phyloP scores from a whole-genome alignment of 208 protist species.

The Leishmania gerbilli region DNA sequence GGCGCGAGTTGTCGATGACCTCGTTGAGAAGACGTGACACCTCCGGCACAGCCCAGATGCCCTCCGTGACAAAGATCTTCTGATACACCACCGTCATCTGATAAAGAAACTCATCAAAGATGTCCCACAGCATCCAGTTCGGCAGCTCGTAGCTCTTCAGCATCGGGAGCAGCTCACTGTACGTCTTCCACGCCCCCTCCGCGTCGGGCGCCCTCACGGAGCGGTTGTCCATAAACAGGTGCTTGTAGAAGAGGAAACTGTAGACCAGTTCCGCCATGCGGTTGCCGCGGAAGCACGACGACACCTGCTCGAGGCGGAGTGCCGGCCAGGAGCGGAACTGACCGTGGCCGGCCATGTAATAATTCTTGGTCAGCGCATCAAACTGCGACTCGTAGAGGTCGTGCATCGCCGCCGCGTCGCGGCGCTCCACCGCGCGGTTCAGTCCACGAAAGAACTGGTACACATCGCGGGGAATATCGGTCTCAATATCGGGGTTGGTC shows the following conservation, averaged over 20 bases:
- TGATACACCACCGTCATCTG: conserved; percentile 91
- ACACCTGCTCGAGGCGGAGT: conserved; percentile 59
- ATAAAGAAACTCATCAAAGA: conserved; percentile 91
- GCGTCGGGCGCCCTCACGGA: conserved; percentile 56
- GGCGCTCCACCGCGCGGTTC: conserved; percentile 73
- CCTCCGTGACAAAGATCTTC: conserved; percentile 62
- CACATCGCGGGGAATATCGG: conserved; percentile 84
- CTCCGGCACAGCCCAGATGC: conserved; percentile 74
- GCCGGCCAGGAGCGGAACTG: conserved; percentile 82
- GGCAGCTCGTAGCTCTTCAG: conserved; percentile 72
- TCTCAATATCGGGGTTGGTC: conserved; percentile 91
- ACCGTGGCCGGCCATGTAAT: conserved; percentile 66
- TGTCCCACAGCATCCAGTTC: conserved; percentile 88
- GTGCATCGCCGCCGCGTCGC: conserved; percentile 63
- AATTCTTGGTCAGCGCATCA: conserved; percentile 70
- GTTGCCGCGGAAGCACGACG: conserved; percentile 60
- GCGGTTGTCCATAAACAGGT: conserved; percentile 79
- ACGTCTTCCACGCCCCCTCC: conserved; percentile 74
- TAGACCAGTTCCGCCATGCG: conserved; percentile 76
- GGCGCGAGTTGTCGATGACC: conserved; percentile 60
- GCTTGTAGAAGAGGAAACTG: conserved; percentile 86
- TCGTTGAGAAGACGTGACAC: conserved; percentile 57
- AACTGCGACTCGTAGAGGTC: conserved; percentile 85
- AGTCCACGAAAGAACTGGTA: conserved; percentile 75
- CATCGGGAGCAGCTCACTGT: conserved; percentile 56